A percentile compares a stretch with the other conserved stretches of the same genome.
Evolutionary conservation across 2,329 filamentous ascomycete species (phyloP).

Genomic region (Xylaria sp.): DNA sequence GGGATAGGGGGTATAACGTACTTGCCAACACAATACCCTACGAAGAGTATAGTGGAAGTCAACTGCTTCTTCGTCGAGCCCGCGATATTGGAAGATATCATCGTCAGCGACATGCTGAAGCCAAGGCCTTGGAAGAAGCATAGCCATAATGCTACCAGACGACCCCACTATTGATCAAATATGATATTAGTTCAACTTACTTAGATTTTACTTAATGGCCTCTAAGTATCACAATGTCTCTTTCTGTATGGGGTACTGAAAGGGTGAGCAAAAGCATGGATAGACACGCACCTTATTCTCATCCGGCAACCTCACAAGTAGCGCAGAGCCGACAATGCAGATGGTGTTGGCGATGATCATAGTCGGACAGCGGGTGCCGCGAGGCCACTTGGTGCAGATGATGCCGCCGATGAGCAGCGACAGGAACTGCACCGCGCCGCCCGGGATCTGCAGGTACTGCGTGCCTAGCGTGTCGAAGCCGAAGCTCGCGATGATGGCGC

Average conservation of each 20-base stretch:
- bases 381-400: constrained; percentile 63
- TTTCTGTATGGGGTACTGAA: not conserved
- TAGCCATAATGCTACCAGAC: constrained; percentile 67
- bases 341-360: constrained; percentile 67
- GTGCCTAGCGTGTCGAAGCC: constrained; percentile 60
- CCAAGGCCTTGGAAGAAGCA: constrained; percentile 51
- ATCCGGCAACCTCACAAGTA: constrained; percentile 63
- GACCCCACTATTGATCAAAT: constrained; percentile 57
- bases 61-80: constrained; percentile 51
- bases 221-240: not conserved
- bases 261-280: not conserved
- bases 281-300: constrained; percentile 55
- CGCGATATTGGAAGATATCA: constrained; percentile 51
- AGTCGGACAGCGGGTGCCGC: constrained; percentile 61
- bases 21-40: constrained; percentile 50
- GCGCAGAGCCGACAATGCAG: constrained; percentile 63
- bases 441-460: constrained; percentile 70
- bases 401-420: constrained; percentile 62
- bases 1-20: constrained; percentile 20
- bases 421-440: constrained; percentile 67
- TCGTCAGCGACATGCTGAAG: constrained; percentile 50
- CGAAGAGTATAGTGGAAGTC: constrained; percentile 47
- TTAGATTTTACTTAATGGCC: not conserved
- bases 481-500: constrained; percentile 45
- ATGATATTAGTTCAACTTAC: not conserved